Percentiles rank a stretch among this genome's conserved stretches.
Evolutionary conservation across 768 basidiomycete species (phyloP).

Genomic region (Psilocybe sp.): DNA sequence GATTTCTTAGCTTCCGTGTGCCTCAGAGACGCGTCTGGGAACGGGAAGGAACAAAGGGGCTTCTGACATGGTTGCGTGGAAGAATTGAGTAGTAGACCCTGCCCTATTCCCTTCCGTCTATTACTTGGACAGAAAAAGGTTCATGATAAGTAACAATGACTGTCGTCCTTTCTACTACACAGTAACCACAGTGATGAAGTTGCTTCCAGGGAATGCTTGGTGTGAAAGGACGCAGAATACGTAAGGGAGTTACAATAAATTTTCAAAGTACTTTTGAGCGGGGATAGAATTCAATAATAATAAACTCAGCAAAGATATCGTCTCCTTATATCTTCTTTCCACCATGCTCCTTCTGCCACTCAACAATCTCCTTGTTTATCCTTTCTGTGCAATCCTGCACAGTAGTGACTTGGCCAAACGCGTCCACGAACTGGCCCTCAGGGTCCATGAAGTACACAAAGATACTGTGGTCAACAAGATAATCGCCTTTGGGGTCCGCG

Average conservation of each 20-base stretch:
- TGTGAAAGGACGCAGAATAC: no score
- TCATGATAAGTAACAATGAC: no score
- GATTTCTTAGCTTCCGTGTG: constrained; percentile 63
- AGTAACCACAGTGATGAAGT: no score
- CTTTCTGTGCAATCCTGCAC: constrained; percentile 66
- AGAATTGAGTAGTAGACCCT: constrained; percentile 61
- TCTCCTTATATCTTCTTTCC: constrained; percentile 28
- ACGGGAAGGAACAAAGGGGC: constrained; percentile 79
- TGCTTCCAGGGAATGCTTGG: no score
- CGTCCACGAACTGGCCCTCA: constrained; percentile 89
- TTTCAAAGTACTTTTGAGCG: no score
- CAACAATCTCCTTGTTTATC: constrained; percentile 46
- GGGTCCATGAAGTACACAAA: constrained; percentile 99
- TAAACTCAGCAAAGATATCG: no score
- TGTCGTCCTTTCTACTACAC: no score
- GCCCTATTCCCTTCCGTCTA: no score
- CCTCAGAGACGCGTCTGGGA: constrained; percentile 84
- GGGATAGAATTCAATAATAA: no score
- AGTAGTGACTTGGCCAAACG: constrained; percentile 84
- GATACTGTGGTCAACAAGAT: constrained; percentile 95
- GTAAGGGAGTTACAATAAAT: no score
- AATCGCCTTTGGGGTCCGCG: constrained; percentile 87
- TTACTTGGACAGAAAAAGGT: no score
- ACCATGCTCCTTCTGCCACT: constrained; percentile 38
- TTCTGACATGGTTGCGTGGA: constrained; percentile 76